phyloP scores from a whole-genome alignment of 495 filamentous ascomycete species.

The Lichina pygmaea region DNA sequence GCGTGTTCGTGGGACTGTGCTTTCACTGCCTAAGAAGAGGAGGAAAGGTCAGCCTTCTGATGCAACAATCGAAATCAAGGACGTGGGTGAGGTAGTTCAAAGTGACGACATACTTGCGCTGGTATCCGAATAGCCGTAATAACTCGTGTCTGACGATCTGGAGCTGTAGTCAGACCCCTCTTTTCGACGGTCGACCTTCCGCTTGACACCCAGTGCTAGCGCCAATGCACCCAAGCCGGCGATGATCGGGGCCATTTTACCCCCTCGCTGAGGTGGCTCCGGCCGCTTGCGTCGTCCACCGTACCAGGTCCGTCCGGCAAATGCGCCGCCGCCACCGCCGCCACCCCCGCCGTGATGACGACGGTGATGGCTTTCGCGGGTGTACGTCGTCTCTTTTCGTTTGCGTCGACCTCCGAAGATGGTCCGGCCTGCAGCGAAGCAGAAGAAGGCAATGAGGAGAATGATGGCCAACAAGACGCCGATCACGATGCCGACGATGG shows the following conservation, averaged over 20 bases:
- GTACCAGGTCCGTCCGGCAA: constrained; percentile 27
- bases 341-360: constrained; percentile 16
- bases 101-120: constrained; percentile 2
- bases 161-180: constrained; percentile 11
- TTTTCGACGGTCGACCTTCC: constrained; percentile 25
- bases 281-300: constrained; percentile 12
- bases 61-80: background rate
- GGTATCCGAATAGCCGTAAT: background rate
- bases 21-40: background rate
- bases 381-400: constrained; percentile 16
- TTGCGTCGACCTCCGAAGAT: constrained; percentile 33
- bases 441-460: constrained; percentile 44
- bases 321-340: background rate
- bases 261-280: constrained; percentile 18
- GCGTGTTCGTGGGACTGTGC: background rate
- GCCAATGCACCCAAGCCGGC: constrained; percentile 39
- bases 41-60: background rate
- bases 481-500: constrained; percentile 88
- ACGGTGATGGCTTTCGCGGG: constrained; percentile 44
- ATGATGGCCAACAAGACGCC: constrained; percentile 54
- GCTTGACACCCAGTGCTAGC: constrained; percentile 50
- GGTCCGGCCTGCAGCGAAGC: constrained; percentile 34
- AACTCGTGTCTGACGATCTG: background rate
- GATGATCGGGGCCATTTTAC: constrained; percentile 21
- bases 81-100: background rate